Percentiles rank a stretch among this genome's conserved stretches.
Evolutionary conservation across 176 grass and related monocot species (phyloP).

Genomic region (Phoenix dactylifera): DNA sequence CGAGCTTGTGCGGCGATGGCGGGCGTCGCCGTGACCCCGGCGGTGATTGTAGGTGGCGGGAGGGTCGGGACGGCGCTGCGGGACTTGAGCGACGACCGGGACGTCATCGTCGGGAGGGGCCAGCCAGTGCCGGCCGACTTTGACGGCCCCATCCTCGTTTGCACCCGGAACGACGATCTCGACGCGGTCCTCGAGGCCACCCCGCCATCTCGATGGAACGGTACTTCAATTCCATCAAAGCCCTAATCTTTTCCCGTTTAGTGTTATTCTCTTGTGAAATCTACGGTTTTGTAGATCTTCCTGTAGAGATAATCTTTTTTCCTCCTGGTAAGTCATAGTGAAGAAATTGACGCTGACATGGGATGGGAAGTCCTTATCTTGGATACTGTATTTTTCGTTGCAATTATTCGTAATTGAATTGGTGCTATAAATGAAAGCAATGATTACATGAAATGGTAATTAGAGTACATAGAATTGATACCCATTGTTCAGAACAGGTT

Average conservation of each 20-base stretch:
- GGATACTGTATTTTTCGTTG: too few species aligned
- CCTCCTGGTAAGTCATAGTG: too few species aligned
- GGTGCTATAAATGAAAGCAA: too few species aligned
- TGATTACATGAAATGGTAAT: too few species aligned
- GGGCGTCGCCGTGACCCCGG: conserved; percentile 36
- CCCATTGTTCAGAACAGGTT: too few species aligned
- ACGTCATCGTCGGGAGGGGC: conserved; percentile 58
- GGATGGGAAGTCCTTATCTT: too few species aligned
- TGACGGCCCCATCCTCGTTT: conserved; percentile 62
- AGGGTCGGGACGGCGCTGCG: conserved; percentile 57
- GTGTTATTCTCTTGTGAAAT: too few species aligned
- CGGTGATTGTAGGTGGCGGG: conserved; percentile 75
- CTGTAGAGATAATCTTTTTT: too few species aligned
- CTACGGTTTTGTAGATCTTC: too few species aligned
- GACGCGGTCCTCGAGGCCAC: conserved; percentile 78
- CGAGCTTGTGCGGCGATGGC: conserved; percentile 25
- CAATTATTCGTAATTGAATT: too few species aligned
- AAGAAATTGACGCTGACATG: too few species aligned
- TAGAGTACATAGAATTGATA: too few species aligned
- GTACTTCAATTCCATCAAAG: conserved; percentile 25
- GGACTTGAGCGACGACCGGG: conserved; percentile 39
- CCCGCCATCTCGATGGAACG: conserved; percentile 64
- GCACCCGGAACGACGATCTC: conserved; percentile 94
- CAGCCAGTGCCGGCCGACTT: conserved; percentile 42
- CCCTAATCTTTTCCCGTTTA: not conserved